Evolutionary conservation across 2,329 filamentous ascomycete species (phyloP).

Genomic region (Emergomyces orientalis): DNA sequence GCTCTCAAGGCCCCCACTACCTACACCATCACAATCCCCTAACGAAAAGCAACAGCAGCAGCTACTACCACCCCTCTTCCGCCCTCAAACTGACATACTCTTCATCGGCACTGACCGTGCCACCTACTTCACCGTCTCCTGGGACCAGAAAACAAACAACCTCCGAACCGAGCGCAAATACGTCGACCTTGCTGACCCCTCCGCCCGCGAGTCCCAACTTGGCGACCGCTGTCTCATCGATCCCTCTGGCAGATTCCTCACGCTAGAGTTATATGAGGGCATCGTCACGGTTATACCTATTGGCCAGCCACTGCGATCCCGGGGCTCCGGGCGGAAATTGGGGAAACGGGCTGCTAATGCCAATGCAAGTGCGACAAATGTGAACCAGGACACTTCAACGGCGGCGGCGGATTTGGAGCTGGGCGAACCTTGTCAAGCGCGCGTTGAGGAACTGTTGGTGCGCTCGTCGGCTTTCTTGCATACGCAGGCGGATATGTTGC

Average conservation of each 20-base stretch:
- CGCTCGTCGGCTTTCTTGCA: slow-evolving; percentile 58
- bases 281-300: slow-evolving; percentile 57
- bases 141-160: slow-evolving; percentile 54
- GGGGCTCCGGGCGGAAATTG: slow-evolving; percentile 16
- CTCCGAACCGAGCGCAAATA: slow-evolving; percentile 50
- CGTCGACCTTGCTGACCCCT: slow-evolving; percentile 52
- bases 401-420: slow-evolving; percentile 42
- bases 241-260: slow-evolving; percentile 61
- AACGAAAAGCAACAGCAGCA: slow-evolving; percentile 25
- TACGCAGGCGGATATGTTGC: slow-evolving; percentile 42
- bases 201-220: slow-evolving; percentile 64
- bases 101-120: slow-evolving; percentile 87
- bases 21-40: slow-evolving; percentile 39
- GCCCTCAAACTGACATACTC: slow-evolving; percentile 69
- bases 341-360: background rate
- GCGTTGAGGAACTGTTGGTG: slow-evolving; percentile 59
- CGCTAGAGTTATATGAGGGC: slow-evolving; percentile 59
- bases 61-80: slow-evolving; percentile 43
- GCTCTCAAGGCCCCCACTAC: slow-evolving; percentile 53
- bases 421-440: slow-evolving; percentile 51
- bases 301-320: slow-evolving; percentile 30
- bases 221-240: slow-evolving; percentile 78
- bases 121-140: slow-evolving; percentile 82
- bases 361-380: slow-evolving; percentile 16
- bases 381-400: slow-evolving; percentile 15